Evolutionary conservation across 2,329 filamentous ascomycete species (phyloP), one percentile per base, ranked within the genome.

Genomic region (Ophiostoma ulmi): DNA sequence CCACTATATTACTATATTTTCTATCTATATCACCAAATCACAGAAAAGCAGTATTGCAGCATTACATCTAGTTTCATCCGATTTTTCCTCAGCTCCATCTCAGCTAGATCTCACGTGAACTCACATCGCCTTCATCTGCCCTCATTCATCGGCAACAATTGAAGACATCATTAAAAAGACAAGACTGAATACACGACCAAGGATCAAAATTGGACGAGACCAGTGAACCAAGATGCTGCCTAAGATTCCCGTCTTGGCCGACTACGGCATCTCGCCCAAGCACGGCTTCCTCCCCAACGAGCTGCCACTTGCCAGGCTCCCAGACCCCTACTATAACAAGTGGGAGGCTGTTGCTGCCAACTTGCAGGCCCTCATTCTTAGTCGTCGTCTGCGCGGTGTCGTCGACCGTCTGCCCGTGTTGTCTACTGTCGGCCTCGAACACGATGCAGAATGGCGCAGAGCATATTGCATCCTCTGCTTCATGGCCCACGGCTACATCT

Each of bases 401-500:
- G 87, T 98, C 72, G 90, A 97, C 75, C 84, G 86, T 64, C 85
- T 99, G 72, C 93, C 94, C 8, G 84, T 97, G 70, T 87, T 99
- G 73, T 93, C 91, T 69, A 96, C 94, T 66, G 85, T 88, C 74
- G 89, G 91, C 77, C 88, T 99, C 76, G 87, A 91, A 80, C 89
- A 91, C 74, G 92, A 94, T 76, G 86, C 91, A 72, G 93, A 99
- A 85, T 98, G 94, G 95, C 89, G 93, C 77, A 87, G 95, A 76
- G 95, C 95, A 73, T 98, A 98, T 82, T 91, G 91, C 72, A 85
- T 97, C 70, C 85, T 99, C 71, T 91, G 89, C 72, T 97, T 98
- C 81, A 93, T 98, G 80, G 87, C 93, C 48, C 94, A 99, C 81
- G 91, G 90, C 75, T 99, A 98, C 82, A 92, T 99, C 78, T 99